Base-by-base conservation (phyloP, 306 rosid genomes). In the Cucurbita ficifolia region DNA sequence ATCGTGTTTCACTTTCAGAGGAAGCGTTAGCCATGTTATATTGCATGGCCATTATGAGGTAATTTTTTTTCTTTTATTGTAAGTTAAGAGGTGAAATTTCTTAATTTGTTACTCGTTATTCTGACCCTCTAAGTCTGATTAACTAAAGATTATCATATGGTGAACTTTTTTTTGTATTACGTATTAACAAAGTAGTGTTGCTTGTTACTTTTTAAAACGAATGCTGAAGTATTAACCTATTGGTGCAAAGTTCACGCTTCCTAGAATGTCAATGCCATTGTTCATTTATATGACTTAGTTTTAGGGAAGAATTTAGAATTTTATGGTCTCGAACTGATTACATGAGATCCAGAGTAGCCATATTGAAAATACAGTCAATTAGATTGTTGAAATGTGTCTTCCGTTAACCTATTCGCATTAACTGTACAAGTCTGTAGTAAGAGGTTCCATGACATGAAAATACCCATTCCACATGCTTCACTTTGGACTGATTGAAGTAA, bases 11-110 rank as follows among this genome's bases (percentile, higher is more conserved):
- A 57, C 83, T 88, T 68, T 88, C 97, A 6, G 99, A 91, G 49
- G 91, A 88, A 78, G 80, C 86, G 79, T 83, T 95, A 33, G 80
- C 92, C 21, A 84, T 88, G 90, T 72, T 95, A 73, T 88, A 95
- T 82, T 83, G 89, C 82, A 87, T 89, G 93, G 83, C 97, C 54
- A 83, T 87, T 75, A 78, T 88, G 82, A 91, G 97, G 97, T 91
- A 48, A 48, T 16, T 16, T 33, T 49, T 45, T 8, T 70, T 46
- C 4, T 24, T 45, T 49, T 2, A 50, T 50, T 10, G 58, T 10
- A 33, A 70, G 36, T n/a, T 4, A 48, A 7, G 24, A 24, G 24
- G 21, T 0, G 10, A 48, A 24, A 4, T 1, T 12, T 49, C 74
- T 5, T 50, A 5, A 49, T 16, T 29, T 49, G 6, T 70, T 70